phyloP scores from a whole-genome alignment of 495 filamentous ascomycete species.

The Penicillium cataractarum region DNA sequence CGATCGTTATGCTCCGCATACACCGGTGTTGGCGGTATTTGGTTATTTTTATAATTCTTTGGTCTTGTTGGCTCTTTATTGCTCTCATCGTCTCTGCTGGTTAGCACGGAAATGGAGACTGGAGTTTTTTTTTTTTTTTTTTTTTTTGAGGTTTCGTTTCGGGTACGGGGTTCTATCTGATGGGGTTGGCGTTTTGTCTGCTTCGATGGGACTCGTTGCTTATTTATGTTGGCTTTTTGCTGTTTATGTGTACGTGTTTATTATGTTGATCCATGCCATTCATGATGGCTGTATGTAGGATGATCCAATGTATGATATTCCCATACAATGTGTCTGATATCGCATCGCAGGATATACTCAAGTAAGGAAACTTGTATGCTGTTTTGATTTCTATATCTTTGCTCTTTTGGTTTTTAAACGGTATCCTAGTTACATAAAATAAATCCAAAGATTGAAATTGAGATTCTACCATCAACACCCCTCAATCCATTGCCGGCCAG shows the following conservation, averaged over 20 bases:
- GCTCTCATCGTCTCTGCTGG: not conserved
- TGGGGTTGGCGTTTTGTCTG: slow-evolving; percentile 5
- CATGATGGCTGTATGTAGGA: slow-evolving; percentile 21
- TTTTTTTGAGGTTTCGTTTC: not conserved
- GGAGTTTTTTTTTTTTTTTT: slow-evolving; percentile 18
- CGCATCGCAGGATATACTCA: not conserved
- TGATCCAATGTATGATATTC: slow-evolving; percentile 28
- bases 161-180: not conserved
- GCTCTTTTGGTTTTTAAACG: no score
- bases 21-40: slow-evolving; percentile 29
- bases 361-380: not conserved
- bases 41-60: slow-evolving; percentile 8
- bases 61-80: not conserved
- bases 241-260: not conserved
- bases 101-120: slow-evolving; percentile 7
- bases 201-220: not conserved
- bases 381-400: not conserved
- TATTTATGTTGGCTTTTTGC: not conserved
- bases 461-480: no score
- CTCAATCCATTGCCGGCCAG: slow-evolving; percentile 26
- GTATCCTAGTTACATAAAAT: not conserved
- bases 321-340: slow-evolving; percentile 16
- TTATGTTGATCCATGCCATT: slow-evolving; percentile 12
- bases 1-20: slow-evolving; percentile 24
- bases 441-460: no score